A percentile compares a stretch with the other conserved stretches of the same genome.
phyloP scores from a whole-genome alignment of 2,329 filamentous ascomycete species.

The Tolypocladium inflatum region DNA sequence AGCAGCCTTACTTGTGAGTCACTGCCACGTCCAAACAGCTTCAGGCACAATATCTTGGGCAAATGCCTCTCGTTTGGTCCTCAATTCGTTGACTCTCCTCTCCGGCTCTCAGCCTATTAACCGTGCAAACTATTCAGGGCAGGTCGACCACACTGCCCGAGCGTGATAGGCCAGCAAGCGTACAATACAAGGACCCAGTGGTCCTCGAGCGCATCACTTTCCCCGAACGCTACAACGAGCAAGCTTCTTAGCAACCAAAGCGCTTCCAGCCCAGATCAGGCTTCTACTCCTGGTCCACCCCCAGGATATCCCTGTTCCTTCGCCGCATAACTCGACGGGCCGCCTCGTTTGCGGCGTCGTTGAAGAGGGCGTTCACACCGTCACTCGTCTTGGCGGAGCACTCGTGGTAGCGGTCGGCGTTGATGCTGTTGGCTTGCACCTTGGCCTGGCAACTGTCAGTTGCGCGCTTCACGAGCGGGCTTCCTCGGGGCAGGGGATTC shows the following conservation, averaged over 20 bases:
- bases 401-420: conserved; percentile 20
- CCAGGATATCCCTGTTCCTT: neutral
- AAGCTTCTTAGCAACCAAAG: neutral
- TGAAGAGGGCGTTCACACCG: conserved; percentile 20
- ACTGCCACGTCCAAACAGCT: neutral
- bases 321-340: conserved; percentile 8
- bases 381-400: conserved; percentile 27
- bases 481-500: neutral
- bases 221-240: neutral
- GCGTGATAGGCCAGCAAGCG: neutral
- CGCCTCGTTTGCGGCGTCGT: conserved; percentile 15
- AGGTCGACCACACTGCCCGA: neutral
- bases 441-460: conserved; percentile 13
- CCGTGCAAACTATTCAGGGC: neutral
- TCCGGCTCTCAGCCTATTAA: neutral
- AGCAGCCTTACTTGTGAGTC: neutral
- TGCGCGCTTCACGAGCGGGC: too few relatives aligned
- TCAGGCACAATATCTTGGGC: neutral
- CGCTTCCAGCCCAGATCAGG: neutral
- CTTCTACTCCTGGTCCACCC: neutral
- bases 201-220: neutral
- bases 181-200: neutral
- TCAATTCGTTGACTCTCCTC: neutral
- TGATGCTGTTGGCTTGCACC: conserved; percentile 21
- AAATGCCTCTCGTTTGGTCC: neutral